Base-by-base conservation (phyloP, 345 rosid genomes). In the Dipteronia sinensis region DNA sequence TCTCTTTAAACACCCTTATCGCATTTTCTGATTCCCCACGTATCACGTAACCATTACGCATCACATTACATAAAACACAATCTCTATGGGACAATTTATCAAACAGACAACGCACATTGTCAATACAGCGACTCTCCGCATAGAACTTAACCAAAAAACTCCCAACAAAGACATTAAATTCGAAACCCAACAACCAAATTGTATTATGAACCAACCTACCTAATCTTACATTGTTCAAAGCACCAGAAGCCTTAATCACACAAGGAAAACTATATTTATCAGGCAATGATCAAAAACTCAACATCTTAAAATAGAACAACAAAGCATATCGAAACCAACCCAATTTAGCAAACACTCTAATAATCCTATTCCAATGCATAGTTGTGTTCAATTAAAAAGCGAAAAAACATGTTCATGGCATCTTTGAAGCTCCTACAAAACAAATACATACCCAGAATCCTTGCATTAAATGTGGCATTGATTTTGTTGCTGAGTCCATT, bases 21-120 rank as follows among this genome's bases (percentile, higher is more conserved):
- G 31, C 31, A 31, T 84, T 82, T 75, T 64, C 77, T 0, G 29
- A 80, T 77, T 81, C 89, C 76, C 85, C 88, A 75, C 80, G 85
- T 55, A 84, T 87, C 61, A 81, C 83, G 78, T 83, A 88, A 1
- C 94, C 97, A 71, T 86, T 81, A 75, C 93, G 85, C 98, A 94
- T 93, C 72, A 88, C 98, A 80, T 94, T 94, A 93, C 98, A 94
- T 73, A 93, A 77, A 79, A 91, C 98, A 75, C 85, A 86, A 83
- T 91, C 97, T 83, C 72, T 90, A 22, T 82, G 38, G 17, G 76
- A 38, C 83, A 90, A 87, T 84, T 77, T 82, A 69, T 79, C 91
- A 49, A 93, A 94, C 80, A 91, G 47, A 0, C 7, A 4, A 55
- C 87, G 75, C 4, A 93, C 97, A 40, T 84, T 88, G 40, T 31